A percentile compares a stretch with the other conserved stretches of the same genome.
phyloP scores from a whole-genome alignment of 2,329 filamentous ascomycete genomes.

The Nigrospora sphaerica region DNA sequence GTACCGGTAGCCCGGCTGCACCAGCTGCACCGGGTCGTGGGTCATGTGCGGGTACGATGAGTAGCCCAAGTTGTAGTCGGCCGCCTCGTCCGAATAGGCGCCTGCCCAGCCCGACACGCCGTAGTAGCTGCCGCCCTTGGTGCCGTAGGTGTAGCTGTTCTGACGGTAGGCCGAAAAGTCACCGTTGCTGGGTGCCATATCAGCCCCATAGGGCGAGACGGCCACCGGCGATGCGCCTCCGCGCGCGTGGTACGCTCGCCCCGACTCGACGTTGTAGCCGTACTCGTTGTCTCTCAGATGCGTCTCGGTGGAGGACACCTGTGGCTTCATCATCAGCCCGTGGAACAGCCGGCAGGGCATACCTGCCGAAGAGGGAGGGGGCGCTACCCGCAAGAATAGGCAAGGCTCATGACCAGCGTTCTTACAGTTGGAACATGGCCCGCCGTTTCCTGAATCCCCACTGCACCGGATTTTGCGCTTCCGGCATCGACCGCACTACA shows the following conservation, averaged over 20 bases:
- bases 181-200: constrained; percentile 16
- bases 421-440: constrained; percentile 77
- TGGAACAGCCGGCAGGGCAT: background rate
- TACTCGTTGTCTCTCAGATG: constrained; percentile 25
- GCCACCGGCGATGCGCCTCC: constrained; percentile 19
- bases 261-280: constrained; percentile 27
- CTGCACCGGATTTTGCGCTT: constrained; percentile 94
- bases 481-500: constrained; percentile 78
- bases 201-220: constrained; percentile 24
- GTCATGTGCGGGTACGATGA: constrained; percentile 25
- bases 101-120: constrained; percentile 24
- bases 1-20: constrained; percentile 21
- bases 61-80: constrained; percentile 27
- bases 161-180: constrained; percentile 27
- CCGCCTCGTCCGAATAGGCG: constrained; percentile 27
- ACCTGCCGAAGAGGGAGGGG: background rate
- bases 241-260: constrained; percentile 24
- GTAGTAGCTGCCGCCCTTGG: constrained; percentile 22
- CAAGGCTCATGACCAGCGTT: constrained; percentile 65
- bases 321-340: background rate
- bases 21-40: constrained; percentile 24
- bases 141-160: constrained; percentile 21
- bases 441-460: constrained; percentile 70
- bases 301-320: constrained; percentile 32
- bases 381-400: constrained; percentile 69